Conservation (phyloP, 768 basidiomycete genomes). For the Rhizopogon sp. region DNA sequence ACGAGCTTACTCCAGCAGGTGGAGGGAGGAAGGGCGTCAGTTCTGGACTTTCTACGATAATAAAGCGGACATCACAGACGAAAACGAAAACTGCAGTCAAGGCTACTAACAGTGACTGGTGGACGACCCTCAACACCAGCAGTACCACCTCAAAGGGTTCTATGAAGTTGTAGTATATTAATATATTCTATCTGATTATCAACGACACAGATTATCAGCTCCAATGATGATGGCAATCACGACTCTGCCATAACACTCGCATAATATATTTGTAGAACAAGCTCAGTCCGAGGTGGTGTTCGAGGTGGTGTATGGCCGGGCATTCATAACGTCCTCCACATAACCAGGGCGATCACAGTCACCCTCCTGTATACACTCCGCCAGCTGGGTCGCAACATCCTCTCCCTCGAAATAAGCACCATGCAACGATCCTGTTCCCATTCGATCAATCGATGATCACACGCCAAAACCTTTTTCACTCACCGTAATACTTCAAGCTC, state of each 20-base stretch:
- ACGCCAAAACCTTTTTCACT: slow-evolving; percentile 11
- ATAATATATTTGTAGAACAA: too few relatives aligned
- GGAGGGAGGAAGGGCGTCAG: slow-evolving; percentile 61
- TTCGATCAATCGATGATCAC: too few relatives aligned
- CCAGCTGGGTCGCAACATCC: too few relatives aligned
- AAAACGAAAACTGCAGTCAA: neutral
- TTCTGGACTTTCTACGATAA: slow-evolving; percentile 53
- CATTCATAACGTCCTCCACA: too few relatives aligned
- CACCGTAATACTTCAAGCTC: slow-evolving; percentile 53
- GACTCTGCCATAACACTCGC: too few relatives aligned
- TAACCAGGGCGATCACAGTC: too few relatives aligned
- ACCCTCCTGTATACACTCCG: too few relatives aligned
- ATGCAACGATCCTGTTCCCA: slow-evolving; percentile 44
- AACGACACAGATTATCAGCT: neutral
- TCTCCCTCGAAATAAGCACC: slow-evolving; percentile 54
- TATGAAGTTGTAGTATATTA: neutral
- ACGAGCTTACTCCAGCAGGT: slow-evolving; percentile 31
- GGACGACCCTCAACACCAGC: neutral
- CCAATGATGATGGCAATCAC: too few relatives aligned
- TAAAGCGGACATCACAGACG: slow-evolving; percentile 22
- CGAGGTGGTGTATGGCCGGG: too few relatives aligned
- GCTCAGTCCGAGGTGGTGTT: too few relatives aligned
- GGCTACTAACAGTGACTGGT: neutral
- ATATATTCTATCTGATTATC: neutral
- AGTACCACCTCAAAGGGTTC: neutral